Conservation (phyloP, 2,329 filamentous ascomycete species). For the Magnaporthiopsis rhizophila region DNA sequence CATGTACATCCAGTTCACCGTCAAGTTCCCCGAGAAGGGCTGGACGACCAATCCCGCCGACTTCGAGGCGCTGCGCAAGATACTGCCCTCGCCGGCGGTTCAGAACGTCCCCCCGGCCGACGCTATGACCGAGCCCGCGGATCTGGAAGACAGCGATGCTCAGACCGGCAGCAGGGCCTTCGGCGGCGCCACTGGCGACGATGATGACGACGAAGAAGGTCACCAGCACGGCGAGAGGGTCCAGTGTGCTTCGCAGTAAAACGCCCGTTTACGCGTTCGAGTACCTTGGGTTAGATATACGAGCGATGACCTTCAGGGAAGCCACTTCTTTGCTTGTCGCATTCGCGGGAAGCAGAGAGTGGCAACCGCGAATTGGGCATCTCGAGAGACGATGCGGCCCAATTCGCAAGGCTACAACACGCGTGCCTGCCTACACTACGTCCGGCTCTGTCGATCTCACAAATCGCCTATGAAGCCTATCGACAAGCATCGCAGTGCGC, state of each 20-base stretch:
- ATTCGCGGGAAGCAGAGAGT: background rate
- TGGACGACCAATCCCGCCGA: slow-evolving; percentile 60
- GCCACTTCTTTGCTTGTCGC: background rate
- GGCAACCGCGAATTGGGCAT: background rate
- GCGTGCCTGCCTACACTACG: background rate
- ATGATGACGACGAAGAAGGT: slow-evolving; percentile 71
- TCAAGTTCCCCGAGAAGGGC: slow-evolving; percentile 87
- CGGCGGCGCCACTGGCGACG: slow-evolving; percentile 60
- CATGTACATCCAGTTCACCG: slow-evolving; percentile 93
- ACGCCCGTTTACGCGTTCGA: background rate
- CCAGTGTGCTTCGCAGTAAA: slow-evolving; percentile 82
- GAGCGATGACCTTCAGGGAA: background rate
- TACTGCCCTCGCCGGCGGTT: slow-evolving; percentile 64
- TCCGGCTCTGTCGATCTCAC: background rate
- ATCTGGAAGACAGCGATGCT: slow-evolving; percentile 77
- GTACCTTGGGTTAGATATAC: background rate
- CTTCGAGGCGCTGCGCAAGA: slow-evolving; percentile 71
- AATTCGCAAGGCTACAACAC: background rate
- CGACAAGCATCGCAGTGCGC: background rate
- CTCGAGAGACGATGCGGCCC: background rate
- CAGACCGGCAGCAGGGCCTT: slow-evolving; percentile 60
- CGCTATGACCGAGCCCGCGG: slow-evolving; percentile 84
- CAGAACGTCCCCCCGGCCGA: slow-evolving; percentile 66
- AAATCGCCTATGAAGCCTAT: background rate
- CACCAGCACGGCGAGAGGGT: slow-evolving; percentile 70